These are phyloP conservation scores for Guadua angustifolia DNA, from an alignment of 176 grass and related monocot genomes.

Conservation along the genomic window DNA sequence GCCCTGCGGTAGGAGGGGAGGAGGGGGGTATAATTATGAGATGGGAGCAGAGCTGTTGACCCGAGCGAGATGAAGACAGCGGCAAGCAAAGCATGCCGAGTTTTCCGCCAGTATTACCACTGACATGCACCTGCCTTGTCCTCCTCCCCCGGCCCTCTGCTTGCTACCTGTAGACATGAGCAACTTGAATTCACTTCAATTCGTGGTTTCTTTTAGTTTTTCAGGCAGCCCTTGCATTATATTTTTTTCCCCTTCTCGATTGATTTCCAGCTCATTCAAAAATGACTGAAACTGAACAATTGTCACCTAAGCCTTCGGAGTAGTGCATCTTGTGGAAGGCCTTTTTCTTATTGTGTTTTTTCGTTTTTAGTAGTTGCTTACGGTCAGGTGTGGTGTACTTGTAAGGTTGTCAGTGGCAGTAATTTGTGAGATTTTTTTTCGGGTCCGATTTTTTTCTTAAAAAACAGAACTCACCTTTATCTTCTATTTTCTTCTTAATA, in stretches of 20 bases:
- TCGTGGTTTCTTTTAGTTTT: neutral
- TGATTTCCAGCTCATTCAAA: neutral
- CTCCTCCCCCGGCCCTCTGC: slow-evolving; percentile 4
- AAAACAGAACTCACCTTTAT: no score
- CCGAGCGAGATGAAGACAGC: slow-evolving; percentile 44
- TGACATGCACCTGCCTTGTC: slow-evolving; percentile 61
- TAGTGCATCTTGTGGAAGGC: no score
- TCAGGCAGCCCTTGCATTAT: neutral
- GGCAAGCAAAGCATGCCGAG: slow-evolving; percentile 44
- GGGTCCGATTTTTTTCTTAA: no score
- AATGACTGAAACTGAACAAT: slow-evolving; percentile 25
- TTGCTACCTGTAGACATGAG: slow-evolving; percentile 37
- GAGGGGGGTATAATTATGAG: slow-evolving; percentile 42
- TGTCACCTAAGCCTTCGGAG: no score
- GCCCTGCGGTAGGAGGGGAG: slow-evolving; percentile 36
- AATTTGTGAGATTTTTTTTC: no score
- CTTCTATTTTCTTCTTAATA: no score
- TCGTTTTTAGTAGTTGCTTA: no score
- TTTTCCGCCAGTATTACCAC: slow-evolving; percentile 50
- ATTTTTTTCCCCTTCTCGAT: neutral
- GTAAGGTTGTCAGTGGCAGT: no score
- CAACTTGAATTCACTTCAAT: slow-evolving; percentile 29
- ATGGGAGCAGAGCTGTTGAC: slow-evolving; percentile 43
- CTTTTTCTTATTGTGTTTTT: no score
- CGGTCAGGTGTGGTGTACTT: no score